Evolutionary conservation across 768 basidiomycete genomes (phyloP).

Genomic region (Boletus bicolor): DNA sequence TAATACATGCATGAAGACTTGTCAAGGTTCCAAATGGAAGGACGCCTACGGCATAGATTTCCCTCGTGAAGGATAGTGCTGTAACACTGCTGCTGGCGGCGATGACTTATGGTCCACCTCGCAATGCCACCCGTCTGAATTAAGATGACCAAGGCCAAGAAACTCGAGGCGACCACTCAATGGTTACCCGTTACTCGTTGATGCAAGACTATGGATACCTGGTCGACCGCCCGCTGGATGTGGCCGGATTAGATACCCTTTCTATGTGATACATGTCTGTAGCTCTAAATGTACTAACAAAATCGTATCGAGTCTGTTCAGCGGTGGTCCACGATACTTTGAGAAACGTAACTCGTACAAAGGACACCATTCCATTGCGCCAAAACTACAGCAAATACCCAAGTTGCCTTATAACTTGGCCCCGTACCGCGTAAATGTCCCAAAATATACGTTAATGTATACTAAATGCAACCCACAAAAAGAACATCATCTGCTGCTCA

Average conservation of each 20-base stretch:
- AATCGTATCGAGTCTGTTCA: neutral
- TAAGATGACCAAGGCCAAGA: slow-evolving; percentile 22
- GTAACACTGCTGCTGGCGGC: slow-evolving; percentile 2
- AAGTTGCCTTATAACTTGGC: neutral
- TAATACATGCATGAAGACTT: slow-evolving; percentile 36
- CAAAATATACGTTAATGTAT: neutral
- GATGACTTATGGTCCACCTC: slow-evolving; percentile 2
- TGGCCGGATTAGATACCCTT: neutral
- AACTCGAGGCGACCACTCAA: neutral
- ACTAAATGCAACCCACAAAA: slow-evolving; percentile 5
- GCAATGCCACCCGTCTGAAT: slow-evolving; percentile 17
- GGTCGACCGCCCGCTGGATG: neutral
- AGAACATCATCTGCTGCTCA: slow-evolving; percentile 1
- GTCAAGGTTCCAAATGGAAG: slow-evolving; percentile 22
- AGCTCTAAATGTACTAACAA: neutral
- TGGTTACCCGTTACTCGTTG: neutral
- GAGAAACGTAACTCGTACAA: neutral
- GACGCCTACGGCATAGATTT: slow-evolving; percentile 8
- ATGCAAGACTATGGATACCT: slow-evolving; percentile 6
- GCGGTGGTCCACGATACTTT: neutral
- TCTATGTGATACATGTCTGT: neutral
- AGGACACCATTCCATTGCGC: neutral
- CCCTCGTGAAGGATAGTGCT: slow-evolving; percentile 16
- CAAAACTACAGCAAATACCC: neutral
- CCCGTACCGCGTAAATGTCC: neutral